Conservation (phyloP, 2,329 filamentous ascomycete genomes). For the Cadophora gregata region DNA sequence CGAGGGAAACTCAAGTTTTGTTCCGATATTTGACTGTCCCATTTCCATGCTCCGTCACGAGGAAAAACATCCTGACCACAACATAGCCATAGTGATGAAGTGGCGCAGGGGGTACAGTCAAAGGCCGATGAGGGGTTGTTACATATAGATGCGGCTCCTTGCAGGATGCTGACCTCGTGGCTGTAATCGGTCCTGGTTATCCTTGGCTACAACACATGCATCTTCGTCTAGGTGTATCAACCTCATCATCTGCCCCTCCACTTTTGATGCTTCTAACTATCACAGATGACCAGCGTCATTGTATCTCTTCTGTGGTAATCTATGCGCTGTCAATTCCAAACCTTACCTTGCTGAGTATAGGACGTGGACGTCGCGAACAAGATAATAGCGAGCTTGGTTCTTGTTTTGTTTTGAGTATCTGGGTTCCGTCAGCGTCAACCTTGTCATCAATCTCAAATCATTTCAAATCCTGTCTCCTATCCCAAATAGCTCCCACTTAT, state of each 20-base stretch:
- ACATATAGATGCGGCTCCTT: slow-evolving; percentile 16
- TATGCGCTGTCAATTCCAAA: not conserved
- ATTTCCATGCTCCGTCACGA: not conserved
- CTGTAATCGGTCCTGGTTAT: not conserved
- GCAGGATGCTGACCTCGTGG: slow-evolving; percentile 17
- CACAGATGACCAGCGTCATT: slow-evolving; percentile 2
- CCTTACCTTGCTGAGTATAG: slow-evolving; percentile 3
- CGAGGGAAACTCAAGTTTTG: not conserved
- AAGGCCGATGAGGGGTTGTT: not conserved
- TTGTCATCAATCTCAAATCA: not conserved
- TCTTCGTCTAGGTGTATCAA: not conserved
- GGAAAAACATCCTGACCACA: not conserved
- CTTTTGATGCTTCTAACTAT: not conserved
- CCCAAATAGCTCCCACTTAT: too few species aligned
- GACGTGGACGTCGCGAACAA: not conserved
- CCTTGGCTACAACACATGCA: not conserved
- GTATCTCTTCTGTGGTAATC: not conserved
- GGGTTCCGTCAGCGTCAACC: too few species aligned
- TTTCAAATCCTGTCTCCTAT: too few species aligned
- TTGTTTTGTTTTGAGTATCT: slow-evolving; percentile 6
- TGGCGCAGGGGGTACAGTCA: not conserved
- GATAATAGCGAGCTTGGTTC: not conserved
- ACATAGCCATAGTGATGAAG: not conserved
- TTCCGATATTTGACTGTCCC: not conserved
- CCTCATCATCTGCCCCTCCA: not conserved